These are phyloP conservation scores for Colletotrichum australisinense DNA, from an alignment of 2,329 filamentous ascomycete species.

Conservation along the genomic window DNA sequence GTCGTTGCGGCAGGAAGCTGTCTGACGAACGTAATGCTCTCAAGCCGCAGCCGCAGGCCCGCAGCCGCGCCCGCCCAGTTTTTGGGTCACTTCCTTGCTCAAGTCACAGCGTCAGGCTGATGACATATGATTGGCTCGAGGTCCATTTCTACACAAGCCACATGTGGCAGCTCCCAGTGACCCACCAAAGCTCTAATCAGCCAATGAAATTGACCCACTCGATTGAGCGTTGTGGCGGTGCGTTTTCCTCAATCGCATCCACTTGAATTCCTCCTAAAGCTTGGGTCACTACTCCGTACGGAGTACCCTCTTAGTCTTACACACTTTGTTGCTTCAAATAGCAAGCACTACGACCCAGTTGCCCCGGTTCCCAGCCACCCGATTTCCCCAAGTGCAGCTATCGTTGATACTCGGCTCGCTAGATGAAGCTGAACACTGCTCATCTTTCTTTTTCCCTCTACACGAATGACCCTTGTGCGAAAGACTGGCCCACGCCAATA, in stretches of 20 bases:
- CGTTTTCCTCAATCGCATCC: neutral
- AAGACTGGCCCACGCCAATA: neutral
- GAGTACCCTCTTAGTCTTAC: neutral
- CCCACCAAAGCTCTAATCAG: slow-evolving; percentile 9
- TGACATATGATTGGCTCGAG: slow-evolving; percentile 19
- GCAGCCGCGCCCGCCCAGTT: slow-evolving; percentile 23
- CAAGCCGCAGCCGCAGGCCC: slow-evolving; percentile 27
- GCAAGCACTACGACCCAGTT: slow-evolving; percentile 13
- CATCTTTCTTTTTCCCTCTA: neutral
- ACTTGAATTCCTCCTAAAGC: neutral
- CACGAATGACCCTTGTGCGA: neutral
- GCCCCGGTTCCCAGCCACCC: slow-evolving; percentile 25
- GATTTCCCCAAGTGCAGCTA: slow-evolving; percentile 12
- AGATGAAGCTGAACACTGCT: slow-evolving; percentile 1
- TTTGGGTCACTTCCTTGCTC: slow-evolving; percentile 29
- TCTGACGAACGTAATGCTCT: slow-evolving; percentile 27
- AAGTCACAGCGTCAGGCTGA: slow-evolving; percentile 29
- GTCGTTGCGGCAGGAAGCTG: slow-evolving; percentile 30
- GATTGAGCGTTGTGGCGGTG: slow-evolving; percentile 17
- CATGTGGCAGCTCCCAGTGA: neutral
- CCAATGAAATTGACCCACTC: slow-evolving; percentile 1
- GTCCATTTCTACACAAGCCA: slow-evolving; percentile 23
- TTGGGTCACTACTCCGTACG: slow-evolving; percentile 1
- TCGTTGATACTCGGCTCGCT: neutral
- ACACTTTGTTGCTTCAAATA: slow-evolving; percentile 4